Evolutionary conservation across 345 rosid genomes (phyloP).

Genomic region (Rhodamnia rubescens): DNA sequence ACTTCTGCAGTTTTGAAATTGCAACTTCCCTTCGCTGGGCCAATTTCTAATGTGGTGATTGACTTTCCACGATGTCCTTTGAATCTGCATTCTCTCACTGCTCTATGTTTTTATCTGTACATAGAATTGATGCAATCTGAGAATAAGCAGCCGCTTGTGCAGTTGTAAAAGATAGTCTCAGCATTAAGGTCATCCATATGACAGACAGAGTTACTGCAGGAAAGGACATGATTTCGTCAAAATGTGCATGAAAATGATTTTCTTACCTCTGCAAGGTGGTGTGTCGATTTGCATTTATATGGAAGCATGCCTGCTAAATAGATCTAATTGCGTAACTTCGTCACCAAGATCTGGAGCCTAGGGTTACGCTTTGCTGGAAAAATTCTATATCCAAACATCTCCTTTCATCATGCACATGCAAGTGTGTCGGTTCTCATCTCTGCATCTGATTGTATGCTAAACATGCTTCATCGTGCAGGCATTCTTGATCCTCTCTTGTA

Average conservation of each 20-base stretch:
- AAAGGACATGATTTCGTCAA: not conserved
- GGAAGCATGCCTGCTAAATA: not conserved
- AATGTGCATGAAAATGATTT: not conserved
- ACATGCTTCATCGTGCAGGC: constrained; percentile 28
- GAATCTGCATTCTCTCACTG: not conserved
- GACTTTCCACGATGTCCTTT: not conserved
- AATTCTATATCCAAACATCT: not conserved
- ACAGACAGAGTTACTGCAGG: not conserved
- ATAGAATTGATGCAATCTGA: not conserved
- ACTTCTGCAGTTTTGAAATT: not conserved
- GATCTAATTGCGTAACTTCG: not conserved
- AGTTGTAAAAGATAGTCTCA: not conserved
- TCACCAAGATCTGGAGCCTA: not conserved
- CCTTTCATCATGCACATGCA: not conserved
- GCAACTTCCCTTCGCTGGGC: not conserved
- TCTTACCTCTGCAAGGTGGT: not conserved
- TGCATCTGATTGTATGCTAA: not conserved
- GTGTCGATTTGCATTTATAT: not conserved
- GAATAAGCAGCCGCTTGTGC: not conserved
- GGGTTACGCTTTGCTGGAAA: not conserved
- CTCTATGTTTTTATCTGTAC: not conserved
- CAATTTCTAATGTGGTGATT: not conserved
- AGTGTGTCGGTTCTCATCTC: not conserved
- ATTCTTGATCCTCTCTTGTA: constrained; percentile 76
- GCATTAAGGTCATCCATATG: not conserved